phyloP scores from a whole-genome alignment of 1,284 basidiomycete genomes.

The Vanrija sp. region DNA sequence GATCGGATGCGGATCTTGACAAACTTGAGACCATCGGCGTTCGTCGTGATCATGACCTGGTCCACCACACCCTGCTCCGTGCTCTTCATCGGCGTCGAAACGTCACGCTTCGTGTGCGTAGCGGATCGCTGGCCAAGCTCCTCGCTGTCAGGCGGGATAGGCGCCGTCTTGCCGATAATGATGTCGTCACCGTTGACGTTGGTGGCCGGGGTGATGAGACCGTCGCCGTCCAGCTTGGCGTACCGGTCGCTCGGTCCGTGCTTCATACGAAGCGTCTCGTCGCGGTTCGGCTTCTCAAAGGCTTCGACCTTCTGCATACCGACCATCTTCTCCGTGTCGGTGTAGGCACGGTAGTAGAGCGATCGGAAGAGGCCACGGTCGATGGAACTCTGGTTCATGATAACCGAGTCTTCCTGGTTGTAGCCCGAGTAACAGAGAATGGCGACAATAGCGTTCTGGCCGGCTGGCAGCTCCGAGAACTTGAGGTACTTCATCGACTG shows the following conservation, averaged over 20 bases:
- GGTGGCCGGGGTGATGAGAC: slow-evolving; percentile 90
- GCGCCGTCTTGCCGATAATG: slow-evolving; percentile 98
- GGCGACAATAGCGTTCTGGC: slow-evolving; percentile 96
- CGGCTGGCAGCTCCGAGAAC: slow-evolving; percentile 95
- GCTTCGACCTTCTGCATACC: slow-evolving; percentile 89
- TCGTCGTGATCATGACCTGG: slow-evolving; percentile 94
- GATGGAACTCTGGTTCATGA: slow-evolving; percentile 99
- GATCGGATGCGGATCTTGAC: slow-evolving; percentile 97
- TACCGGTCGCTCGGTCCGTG: slow-evolving; percentile 76
- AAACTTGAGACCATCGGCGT: slow-evolving; percentile 93
- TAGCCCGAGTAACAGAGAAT: slow-evolving; percentile 99
- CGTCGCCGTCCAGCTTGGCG: slow-evolving; percentile 96
- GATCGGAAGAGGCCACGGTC: slow-evolving; percentile 97
- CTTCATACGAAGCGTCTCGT: slow-evolving; percentile 93
- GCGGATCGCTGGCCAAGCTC: slow-evolving; percentile 93
- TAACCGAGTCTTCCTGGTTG: slow-evolving; percentile 99
- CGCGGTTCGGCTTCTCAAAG: slow-evolving; percentile 93
- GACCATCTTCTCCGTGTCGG: slow-evolving; percentile 96
- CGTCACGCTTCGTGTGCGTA: slow-evolving; percentile 85
- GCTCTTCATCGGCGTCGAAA: slow-evolving; percentile 94
- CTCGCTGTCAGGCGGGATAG: slow-evolving; percentile 92
- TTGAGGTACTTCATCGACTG: slow-evolving; percentile 98
- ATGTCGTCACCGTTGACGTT: slow-evolving; percentile 96
- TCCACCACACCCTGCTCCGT: slow-evolving; percentile 98
- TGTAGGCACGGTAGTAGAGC: slow-evolving; percentile 97